Percentiles rank a stretch among this genome's conserved stretches.
Evolutionary conservation across 2,329 filamentous ascomycete genomes (phyloP).

Genomic region (Ascomycota sp.): DNA sequence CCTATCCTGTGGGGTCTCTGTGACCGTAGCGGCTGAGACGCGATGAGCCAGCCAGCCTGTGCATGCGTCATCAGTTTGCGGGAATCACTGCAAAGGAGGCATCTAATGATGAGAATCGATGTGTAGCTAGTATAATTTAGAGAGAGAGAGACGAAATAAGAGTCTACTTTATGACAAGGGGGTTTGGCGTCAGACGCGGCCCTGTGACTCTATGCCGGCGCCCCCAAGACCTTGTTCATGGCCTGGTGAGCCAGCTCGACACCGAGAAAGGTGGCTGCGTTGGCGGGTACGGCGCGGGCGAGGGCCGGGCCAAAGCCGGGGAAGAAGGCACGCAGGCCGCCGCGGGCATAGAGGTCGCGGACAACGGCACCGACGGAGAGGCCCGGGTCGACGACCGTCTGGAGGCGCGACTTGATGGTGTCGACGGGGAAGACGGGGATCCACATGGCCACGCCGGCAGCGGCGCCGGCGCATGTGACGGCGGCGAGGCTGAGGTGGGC

Average conservation of each 20-base stretch:
- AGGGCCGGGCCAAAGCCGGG: constrained; percentile 87
- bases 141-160: no score
- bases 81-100: no score
- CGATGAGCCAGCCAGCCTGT: no score
- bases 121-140: no score
- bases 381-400: constrained; percentile 75
- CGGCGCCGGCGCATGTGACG: constrained; percentile 70
- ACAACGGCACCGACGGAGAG: constrained; percentile 66
- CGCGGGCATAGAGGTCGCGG: constrained; percentile 59
- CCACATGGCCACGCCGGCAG: constrained; percentile 95
- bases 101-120: no score
- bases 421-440: constrained; percentile 96
- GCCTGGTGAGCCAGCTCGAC: constrained; percentile 69
- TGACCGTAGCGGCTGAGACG: no score
- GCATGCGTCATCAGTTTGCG: no score
- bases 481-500: constrained; percentile 67
- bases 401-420: constrained; percentile 83
- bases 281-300: constrained; percentile 82
- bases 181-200: no score
- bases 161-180: no score
- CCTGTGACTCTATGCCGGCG: constrained; percentile 1
- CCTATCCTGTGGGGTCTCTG: no score
- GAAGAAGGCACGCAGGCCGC: constrained; percentile 86
- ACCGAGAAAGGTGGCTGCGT: constrained; percentile 83
- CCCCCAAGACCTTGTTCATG: constrained; percentile 54